Base-by-base conservation (phyloP, 2,329 filamentous ascomycete species). In the Phyllosticta citriasiana region DNA sequence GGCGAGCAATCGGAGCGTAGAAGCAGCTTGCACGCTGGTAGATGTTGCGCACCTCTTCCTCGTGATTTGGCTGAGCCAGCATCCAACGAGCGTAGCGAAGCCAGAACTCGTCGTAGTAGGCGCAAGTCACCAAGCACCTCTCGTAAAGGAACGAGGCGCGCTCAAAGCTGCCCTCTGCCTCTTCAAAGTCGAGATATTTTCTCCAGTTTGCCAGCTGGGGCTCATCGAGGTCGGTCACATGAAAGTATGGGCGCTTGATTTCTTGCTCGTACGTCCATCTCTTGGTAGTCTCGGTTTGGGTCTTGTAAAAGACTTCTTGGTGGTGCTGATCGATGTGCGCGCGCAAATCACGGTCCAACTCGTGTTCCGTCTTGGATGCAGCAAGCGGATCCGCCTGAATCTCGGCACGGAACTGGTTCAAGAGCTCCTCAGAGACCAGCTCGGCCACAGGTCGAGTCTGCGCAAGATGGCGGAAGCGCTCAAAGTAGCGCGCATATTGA, bases 61-160 rank as follows among this genome's bases (percentile, higher is more conserved):
- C 86, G 73, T 95, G 96, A 66, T 81, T 85, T 1, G 84, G 77
- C 70, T 96, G 89, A 0, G 85, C 85, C 63, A 83, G 81, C 89
- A 97, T 96, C 94, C 94, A 99, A 51, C 93, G 82, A 16, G 88
- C 90, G 74, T 96, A 99, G n/a, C 94, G 88, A 69, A 96, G 85
- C 94, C 94, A 99, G 74, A 97, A 96, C 71, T 97, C 93, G 57
- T 97, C 93, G 71, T 99, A 97, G 66, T 95, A 88, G 16, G 94
- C 93, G 69, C 90, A 95, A 0, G 91, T 93, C 40, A 96, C 90
- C 58, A 99, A 76, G 68, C 92, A 97, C 57, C 94, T 87, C 78
- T 99, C 94, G 72, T 99, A 97, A 33, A 99, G 77, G 70, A 94
- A 94, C 5, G 88, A 83, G 54, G 82, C 87, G 63, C 94, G 84